Conservation (phyloP, 352 stramenopile species). For the Globisporangium paddicum region DNA sequence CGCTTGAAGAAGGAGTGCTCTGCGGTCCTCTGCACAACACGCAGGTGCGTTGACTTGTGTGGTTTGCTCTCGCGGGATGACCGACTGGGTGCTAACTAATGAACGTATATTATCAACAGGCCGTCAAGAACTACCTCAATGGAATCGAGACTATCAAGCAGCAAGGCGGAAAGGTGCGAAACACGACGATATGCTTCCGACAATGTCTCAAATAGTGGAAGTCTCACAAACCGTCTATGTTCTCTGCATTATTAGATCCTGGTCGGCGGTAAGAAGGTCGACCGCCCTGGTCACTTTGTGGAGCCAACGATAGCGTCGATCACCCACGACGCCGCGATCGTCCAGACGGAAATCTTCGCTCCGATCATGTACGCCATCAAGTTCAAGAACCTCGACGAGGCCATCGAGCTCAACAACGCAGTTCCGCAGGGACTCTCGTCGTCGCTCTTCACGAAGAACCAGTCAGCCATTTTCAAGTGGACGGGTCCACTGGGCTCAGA, state of each 20-base stretch:
- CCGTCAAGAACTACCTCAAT: slow-evolving; percentile 83
- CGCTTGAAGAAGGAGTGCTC: slow-evolving; percentile 78
- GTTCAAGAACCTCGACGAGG: slow-evolving; percentile 88
- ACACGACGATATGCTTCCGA: neutral
- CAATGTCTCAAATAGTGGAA: neutral
- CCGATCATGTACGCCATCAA: slow-evolving; percentile 91
- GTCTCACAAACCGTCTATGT: neutral
- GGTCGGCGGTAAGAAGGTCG: slow-evolving; percentile 76
- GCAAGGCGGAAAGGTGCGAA: slow-evolving; percentile 76
- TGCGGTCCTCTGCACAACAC: slow-evolving; percentile 74
- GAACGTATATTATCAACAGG: slow-evolving; percentile 20
- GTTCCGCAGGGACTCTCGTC: slow-evolving; percentile 91
- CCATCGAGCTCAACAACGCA: slow-evolving; percentile 90
- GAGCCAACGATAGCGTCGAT: slow-evolving; percentile 89
- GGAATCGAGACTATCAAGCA: slow-evolving; percentile 84
- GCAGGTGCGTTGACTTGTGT: slow-evolving; percentile 17
- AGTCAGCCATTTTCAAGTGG: slow-evolving; percentile 92
- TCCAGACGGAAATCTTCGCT: slow-evolving; percentile 91
- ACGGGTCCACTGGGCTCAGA: slow-evolving; percentile 87
- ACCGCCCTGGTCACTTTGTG: slow-evolving; percentile 87
- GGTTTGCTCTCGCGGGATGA: neutral
- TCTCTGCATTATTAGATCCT: slow-evolving; percentile 54
- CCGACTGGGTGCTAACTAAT: neutral
- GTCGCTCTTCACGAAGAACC: slow-evolving; percentile 90
- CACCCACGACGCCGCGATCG: slow-evolving; percentile 68